Percentiles rank a stretch among this genome's conserved stretches.
Evolutionary conservation across 2,329 filamentous ascomycete genomes (phyloP).

Genomic region (Neurospora sp.): DNA sequence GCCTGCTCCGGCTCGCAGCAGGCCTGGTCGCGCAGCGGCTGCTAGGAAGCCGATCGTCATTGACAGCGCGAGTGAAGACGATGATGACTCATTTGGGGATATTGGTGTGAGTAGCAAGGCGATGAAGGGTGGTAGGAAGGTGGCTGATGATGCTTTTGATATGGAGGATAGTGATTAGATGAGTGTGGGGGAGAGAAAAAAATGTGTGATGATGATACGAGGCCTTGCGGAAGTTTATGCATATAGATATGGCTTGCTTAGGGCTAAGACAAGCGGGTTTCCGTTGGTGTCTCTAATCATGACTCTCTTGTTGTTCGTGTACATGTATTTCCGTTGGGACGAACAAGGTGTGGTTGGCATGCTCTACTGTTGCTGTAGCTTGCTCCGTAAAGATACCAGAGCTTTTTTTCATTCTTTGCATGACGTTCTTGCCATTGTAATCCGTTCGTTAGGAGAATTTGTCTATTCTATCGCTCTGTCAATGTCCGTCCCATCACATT

Average conservation of each 20-base stretch:
- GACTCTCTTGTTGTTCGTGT: background rate
- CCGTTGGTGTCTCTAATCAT: background rate
- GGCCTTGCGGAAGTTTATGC: background rate
- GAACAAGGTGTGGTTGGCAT: background rate
- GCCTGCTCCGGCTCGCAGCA: slow-evolving; percentile 22
- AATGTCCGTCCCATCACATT: too few relatives aligned
- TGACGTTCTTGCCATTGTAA: too few relatives aligned
- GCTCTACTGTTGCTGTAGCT: background rate
- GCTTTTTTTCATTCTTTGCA: background rate
- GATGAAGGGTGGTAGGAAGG: slow-evolving; percentile 12
- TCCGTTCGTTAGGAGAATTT: too few relatives aligned
- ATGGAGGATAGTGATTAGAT: slow-evolving; percentile 25
- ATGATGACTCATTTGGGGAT: slow-evolving; percentile 2
- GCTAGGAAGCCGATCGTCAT: slow-evolving; percentile 32
- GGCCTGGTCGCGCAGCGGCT: slow-evolving; percentile 31
- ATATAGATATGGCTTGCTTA: background rate
- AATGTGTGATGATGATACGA: background rate
- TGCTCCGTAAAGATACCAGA: background rate
- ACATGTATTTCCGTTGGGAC: background rate
- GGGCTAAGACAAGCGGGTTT: background rate
- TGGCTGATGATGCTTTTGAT: slow-evolving; percentile 28
- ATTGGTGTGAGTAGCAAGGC: slow-evolving; percentile 1
- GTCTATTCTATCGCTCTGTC: too few relatives aligned
- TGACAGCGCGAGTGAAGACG: slow-evolving; percentile 27
- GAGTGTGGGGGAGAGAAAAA: background rate